phyloP scores from a whole-genome alignment of 345 rosid genomes.

The Eucalyptus dawsonii region DNA sequence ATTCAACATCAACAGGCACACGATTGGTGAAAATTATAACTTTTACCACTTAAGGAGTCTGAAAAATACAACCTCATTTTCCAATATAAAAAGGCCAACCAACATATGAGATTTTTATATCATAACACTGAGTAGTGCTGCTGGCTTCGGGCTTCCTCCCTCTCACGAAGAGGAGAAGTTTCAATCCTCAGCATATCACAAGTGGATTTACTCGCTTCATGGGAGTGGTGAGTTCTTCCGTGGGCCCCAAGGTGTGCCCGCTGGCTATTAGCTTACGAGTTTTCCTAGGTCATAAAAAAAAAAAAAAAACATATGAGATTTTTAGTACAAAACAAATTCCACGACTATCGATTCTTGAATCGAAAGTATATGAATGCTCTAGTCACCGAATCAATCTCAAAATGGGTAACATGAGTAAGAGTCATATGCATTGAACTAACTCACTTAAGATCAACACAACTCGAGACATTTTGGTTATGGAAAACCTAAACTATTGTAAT shows the following conservation, averaged over 20 bases:
- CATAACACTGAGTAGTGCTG: rapidly evolving
- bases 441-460: not conserved
- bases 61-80: too few species aligned
- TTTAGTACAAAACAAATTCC: rapidly evolving
- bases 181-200: rapidly evolving
- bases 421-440: not conserved
- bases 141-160: rapidly evolving
- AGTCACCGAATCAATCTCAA: not conserved
- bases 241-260: rapidly evolving
- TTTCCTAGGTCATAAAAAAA: too few species aligned
- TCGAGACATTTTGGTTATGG: not conserved
- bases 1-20: too few species aligned
- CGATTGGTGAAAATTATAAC: too few species aligned
- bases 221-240: rapidly evolving
- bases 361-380: not conserved
- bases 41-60: too few species aligned
- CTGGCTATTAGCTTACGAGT: rapidly evolving
- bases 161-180: too few species aligned
- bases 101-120: not conserved
- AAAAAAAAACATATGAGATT: not conserved
- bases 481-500: not conserved
- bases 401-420: not conserved
- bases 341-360: not conserved
- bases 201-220: too few species aligned
- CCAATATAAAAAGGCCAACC: too few species aligned